Base-by-base conservation (phyloP, 148 eudicot genomes). In the Silene latifolia region DNA sequence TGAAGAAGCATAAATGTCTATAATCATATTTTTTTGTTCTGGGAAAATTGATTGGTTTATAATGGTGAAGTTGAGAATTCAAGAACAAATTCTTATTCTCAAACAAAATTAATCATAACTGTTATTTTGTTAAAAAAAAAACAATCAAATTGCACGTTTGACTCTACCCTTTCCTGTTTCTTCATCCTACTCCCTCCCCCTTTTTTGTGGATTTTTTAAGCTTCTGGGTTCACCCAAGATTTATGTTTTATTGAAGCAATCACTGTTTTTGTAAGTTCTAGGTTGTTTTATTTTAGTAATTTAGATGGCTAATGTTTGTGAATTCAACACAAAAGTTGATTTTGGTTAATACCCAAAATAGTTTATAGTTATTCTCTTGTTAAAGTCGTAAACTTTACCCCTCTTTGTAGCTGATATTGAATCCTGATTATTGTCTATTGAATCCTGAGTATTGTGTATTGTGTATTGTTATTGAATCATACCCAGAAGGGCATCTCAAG, bases 201-300 rank as follows among this genome's bases (percentile, higher is more conserved):
- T 62, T 67, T 65, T n/a, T n/a, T n/a, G n/a, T n/a, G n/a, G n/a
- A n/a, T 57, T 32, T n/a, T n/a, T 80, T 71, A 5, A 63, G 72
- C 65, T 80, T 64, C 72, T 80, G 73, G 78, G 78, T 74, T 7
- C 58, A 19, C 23, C 57, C 42, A 59, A 68, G 17, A 47, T 69
- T 14, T 67, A 35, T 67, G 39, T 72, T 67, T 67, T 58, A 57
- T 57, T 72, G 63, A 67, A 58, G 24, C 62, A 62, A 73, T 67
- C 23, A 35, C 23, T 71, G 18, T 68, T 74, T 6, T 18, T 74
- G 1, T 23, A 15, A 69, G 48, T 56, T 75, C 35, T 79, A 78
- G 78, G 78, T 51, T 7, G 51, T 69, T 12, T n/a, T 29, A 47
- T 17, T 78, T 79, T 67, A 35, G 11, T 46, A 24, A 46, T 67